A percentile compares a stretch with the other conserved stretches of the same genome.
Conservation (phyloP, 257 asterid species). For the Linderniella brevidens region DNA sequence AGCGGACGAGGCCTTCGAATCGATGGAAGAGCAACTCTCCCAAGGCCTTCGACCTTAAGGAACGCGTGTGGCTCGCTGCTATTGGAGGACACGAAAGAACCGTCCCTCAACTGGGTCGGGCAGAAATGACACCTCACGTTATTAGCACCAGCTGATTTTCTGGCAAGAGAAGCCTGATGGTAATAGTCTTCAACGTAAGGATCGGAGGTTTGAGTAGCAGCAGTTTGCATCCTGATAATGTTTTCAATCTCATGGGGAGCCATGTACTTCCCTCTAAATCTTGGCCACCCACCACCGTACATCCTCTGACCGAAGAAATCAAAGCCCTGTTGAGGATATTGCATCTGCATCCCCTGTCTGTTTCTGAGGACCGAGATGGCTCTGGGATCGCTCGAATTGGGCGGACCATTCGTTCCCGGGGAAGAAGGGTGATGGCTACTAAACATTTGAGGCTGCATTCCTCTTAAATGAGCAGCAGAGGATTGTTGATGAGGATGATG, state of each 20-base stretch:
- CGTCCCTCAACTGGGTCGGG: constrained; percentile 52
- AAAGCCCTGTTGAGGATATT: constrained; percentile 33
- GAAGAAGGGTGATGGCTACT: constrained; percentile 46
- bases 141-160: constrained; percentile 53
- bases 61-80: constrained; percentile 69
- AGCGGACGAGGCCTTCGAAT: constrained; percentile 92
- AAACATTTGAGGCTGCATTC: constrained; percentile 36
- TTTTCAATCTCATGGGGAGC: constrained; percentile 71
- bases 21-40: constrained; percentile 75
- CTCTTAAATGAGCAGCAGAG: constrained; percentile 25
- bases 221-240: constrained; percentile 67
- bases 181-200: constrained; percentile 90
- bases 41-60: constrained; percentile 92
- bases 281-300: constrained; percentile 51
- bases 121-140: constrained; percentile 79
- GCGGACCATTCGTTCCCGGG: constrained; percentile 42
- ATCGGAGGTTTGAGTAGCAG: constrained; percentile 83
- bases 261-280: constrained; percentile 74
- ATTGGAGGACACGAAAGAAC: constrained; percentile 40
- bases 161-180: constrained; percentile 79
- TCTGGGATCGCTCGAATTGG: constrained; percentile 71
- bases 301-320: constrained; percentile 30
- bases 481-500: constrained; percentile 31
- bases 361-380: constrained; percentile 33
- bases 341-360: constrained; percentile 42